Conservation (phyloP, 805 yeast genomes). For the Metschnikowia borealis region DNA sequence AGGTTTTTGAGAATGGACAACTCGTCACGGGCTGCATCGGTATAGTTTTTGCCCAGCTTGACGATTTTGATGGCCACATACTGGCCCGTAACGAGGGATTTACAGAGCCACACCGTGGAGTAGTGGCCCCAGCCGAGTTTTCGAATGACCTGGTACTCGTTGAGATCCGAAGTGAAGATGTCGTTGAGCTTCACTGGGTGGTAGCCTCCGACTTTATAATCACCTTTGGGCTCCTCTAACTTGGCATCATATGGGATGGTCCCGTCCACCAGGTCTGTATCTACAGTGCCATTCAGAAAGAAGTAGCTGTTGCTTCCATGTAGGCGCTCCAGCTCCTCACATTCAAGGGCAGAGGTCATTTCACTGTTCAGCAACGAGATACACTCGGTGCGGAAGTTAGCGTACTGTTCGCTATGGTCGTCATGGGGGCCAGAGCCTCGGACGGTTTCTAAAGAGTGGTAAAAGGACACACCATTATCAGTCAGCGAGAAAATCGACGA, state of each 20-base stretch:
- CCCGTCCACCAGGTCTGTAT: slow-evolving; percentile 7
- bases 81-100: slow-evolving; percentile 81
- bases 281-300: not conserved
- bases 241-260: slow-evolving; percentile 17
- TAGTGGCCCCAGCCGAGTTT: slow-evolving; percentile 99
- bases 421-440: not conserved
- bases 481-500: slow-evolving; percentile 4
- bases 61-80: slow-evolving; percentile 93
- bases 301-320: not conserved
- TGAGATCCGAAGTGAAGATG: slow-evolving; percentile 53
- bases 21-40: slow-evolving; percentile 94
- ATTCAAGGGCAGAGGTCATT: slow-evolving; percentile 27
- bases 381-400: slow-evolving; percentile 34
- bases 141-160: slow-evolving; percentile 74
- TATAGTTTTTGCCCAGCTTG: slow-evolving; percentile 82
- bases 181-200: slow-evolving; percentile 94
- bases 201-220: slow-evolving; percentile 90
- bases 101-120: slow-evolving; percentile 43
- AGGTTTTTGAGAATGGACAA: slow-evolving; percentile 77
- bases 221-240: slow-evolving; percentile 79
- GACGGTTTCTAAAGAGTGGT: not conserved
- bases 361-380: slow-evolving; percentile 36
- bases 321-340: slow-evolving; percentile 2
- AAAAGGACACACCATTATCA: not conserved
- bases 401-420: slow-evolving; percentile 15